Evolutionary conservation across 2,329 filamentous ascomycete species (phyloP).

Genomic region (Fusarium sp.): DNA sequence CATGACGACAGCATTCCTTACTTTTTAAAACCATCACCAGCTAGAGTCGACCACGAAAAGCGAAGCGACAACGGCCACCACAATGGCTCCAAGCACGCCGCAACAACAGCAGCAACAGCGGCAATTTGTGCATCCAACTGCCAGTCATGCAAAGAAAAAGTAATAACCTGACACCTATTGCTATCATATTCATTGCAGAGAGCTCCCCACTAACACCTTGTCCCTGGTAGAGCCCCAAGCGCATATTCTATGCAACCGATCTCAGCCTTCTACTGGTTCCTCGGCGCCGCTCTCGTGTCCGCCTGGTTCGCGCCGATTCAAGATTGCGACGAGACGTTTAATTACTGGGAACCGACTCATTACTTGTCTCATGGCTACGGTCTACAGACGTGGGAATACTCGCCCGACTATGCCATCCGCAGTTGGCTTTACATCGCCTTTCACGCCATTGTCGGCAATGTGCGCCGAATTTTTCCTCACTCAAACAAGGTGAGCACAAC

Average conservation of each 20-base stretch:
- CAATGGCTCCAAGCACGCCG: constrained; percentile 58
- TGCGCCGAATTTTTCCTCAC: constrained; percentile 73
- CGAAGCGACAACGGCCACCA: constrained; percentile 39
- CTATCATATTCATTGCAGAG: not conserved
- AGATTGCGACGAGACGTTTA: constrained; percentile 98
- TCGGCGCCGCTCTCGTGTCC: constrained; percentile 79
- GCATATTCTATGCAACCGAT: constrained; percentile 78
- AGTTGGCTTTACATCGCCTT: constrained; percentile 92
- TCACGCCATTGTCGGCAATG: constrained; percentile 79
- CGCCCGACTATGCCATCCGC: constrained; percentile 91
- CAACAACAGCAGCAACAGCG: constrained; percentile 47
- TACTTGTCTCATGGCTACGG: constrained; percentile 94
- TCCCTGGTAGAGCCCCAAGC: constrained; percentile 55
- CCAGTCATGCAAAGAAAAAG: constrained; percentile 67
- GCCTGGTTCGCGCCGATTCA: constrained; percentile 91
- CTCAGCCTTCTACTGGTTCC: constrained; percentile 83
- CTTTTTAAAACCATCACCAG: constrained; percentile 36
- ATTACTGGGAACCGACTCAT: constrained; percentile 98
- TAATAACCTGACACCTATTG: constrained; percentile 41
- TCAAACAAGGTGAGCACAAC: constrained; percentile 65
- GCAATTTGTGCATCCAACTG: constrained; percentile 63
- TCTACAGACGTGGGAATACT: constrained; percentile 98
- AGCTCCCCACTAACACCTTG: constrained; percentile 24
- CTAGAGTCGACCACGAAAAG: constrained; percentile 18
- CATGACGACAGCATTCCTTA: constrained; percentile 47